Conservation (phyloP, 306 rosid genomes). For the Quercus variabilis region DNA sequence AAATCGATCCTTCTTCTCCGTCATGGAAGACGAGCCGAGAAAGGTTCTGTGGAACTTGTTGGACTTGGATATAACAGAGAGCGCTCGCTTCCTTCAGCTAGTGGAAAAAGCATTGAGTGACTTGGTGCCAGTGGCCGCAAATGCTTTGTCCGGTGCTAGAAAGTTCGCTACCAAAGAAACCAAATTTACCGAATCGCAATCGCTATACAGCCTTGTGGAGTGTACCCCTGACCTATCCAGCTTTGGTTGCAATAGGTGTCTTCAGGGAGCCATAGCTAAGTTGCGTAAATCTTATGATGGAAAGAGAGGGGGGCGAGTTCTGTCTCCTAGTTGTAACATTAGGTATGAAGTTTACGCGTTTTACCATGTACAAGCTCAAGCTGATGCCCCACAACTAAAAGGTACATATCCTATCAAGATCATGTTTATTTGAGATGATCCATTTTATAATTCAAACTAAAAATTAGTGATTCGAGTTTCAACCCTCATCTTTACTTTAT, state of each 20-base stretch:
- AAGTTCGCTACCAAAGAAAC: neutral
- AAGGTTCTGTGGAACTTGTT: too few species aligned
- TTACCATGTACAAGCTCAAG: neutral
- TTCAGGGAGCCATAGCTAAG: neutral
- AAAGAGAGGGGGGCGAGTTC: neutral
- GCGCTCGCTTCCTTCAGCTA: too few species aligned
- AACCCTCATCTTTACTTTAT: too few species aligned
- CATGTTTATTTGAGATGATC: too few species aligned
- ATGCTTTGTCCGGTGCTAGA: neutral
- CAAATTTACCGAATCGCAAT: neutral
- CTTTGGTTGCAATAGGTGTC: neutral
- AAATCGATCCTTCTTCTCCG: conserved; percentile 20
- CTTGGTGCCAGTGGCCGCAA: too few species aligned
- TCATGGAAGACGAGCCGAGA: neutral
- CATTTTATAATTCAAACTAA: too few species aligned
- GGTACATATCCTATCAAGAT: too few species aligned
- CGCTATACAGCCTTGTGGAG: conserved; percentile 15
- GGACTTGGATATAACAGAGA: too few species aligned
- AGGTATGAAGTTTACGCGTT: conserved; percentile 7
- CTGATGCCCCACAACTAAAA: too few species aligned
- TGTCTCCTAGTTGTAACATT: conserved; percentile 10
- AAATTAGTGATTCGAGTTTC: too few species aligned
- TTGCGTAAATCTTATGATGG: neutral
- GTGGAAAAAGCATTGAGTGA: too few species aligned
- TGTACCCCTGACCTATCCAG: conserved; percentile 27